Evolutionary conservation across 177 flowering plant genomes (phyloP), one percentile per base, ranked within the genome.

Genomic region (Vitis hybrid): DNA sequence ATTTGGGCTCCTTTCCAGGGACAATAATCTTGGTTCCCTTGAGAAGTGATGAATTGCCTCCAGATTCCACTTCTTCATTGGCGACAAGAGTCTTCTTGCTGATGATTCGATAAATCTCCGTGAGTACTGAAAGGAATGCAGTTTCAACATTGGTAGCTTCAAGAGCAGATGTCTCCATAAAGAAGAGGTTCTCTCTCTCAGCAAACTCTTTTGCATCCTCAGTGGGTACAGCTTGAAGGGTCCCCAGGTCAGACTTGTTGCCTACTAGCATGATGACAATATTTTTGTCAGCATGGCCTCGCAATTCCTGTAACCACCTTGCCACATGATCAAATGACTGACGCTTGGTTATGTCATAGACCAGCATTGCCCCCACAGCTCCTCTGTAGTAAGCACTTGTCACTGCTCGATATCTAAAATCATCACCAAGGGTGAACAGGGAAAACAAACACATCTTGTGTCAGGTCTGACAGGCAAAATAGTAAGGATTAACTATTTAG

Each of bases 171-270:
- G 87, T 82, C 76, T 84, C 87, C 81, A 82, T 84, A 28, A 84
- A 84, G 75, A 76, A 80, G 13, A 84, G 74, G 65, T 73, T 80
- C 73, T 84, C 87, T 33, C 66, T 79, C 65, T 82, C 73, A 31
- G 87, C 80, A 71, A 82, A 82, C 31, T 84, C 87, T 71, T 80
- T 80, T 18, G 87, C 87, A 77, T 84, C 87, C 65, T 84, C 87
- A 31, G 74, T 73, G 8, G 87, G 77, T 59, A 84, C 85, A 68
- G 76, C 80, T 57, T 81, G 76, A 69, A 80, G 82, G 9, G 76
- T 56, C n/a, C 63, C 80, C 14, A 84, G 71, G 70, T 84, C 87
- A 75, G 82, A 69, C 44, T 84, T 82, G 72, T 82, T 84, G 61
- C 83, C 87, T 15, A 84, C 79, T 19, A 84, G 87, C 83, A 84